phyloP scores from a whole-genome alignment of 352 stramenopile species.

The Pythium vanterpoolii region DNA sequence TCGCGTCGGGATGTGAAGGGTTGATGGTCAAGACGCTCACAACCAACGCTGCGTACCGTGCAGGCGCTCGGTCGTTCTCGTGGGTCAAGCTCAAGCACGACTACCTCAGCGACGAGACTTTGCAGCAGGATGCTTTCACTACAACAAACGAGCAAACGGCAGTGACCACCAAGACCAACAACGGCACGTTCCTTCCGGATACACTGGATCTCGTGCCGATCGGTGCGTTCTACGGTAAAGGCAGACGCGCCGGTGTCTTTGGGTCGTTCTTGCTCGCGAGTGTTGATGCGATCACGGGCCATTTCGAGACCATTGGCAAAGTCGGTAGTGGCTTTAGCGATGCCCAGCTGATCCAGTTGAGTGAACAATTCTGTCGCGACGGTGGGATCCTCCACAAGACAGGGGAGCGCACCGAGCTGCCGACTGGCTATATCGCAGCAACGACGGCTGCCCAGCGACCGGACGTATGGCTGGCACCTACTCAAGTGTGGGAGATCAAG shows the following conservation, averaged over 20 bases:
- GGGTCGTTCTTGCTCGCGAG: conserved; percentile 98
- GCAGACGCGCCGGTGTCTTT: conserved; percentile 94
- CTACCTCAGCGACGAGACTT: conserved; percentile 44
- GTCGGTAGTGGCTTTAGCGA: conserved; percentile 98
- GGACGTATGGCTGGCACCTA: conserved; percentile 93
- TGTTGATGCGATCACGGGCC: conserved; percentile 91
- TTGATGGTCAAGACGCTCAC: conserved; percentile 74
- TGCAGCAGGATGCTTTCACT: not conserved
- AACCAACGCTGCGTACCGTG: conserved; percentile 53
- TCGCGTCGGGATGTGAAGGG: conserved; percentile 67
- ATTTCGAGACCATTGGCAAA: conserved; percentile 93
- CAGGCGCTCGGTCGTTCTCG: conserved; percentile 64
- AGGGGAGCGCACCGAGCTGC: not conserved
- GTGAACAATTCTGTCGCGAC: conserved; percentile 34
- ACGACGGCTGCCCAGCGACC: conserved; percentile 33
- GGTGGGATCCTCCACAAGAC: not conserved
- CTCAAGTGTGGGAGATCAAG: conserved; percentile 98
- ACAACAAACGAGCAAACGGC: not conserved
- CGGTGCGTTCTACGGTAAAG: conserved; percentile 95
- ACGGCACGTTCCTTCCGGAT: conserved; percentile 67
- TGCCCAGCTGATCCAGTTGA: conserved; percentile 84
- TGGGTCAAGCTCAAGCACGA: conserved; percentile 89
- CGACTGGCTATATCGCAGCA: conserved; percentile 10
- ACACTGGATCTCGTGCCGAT: conserved; percentile 99
- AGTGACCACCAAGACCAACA: conserved; percentile 8